phyloP scores from a whole-genome alignment of 225 moss, liverwort and hornwort species.

The Rhytidiadelphus loreus region DNA sequence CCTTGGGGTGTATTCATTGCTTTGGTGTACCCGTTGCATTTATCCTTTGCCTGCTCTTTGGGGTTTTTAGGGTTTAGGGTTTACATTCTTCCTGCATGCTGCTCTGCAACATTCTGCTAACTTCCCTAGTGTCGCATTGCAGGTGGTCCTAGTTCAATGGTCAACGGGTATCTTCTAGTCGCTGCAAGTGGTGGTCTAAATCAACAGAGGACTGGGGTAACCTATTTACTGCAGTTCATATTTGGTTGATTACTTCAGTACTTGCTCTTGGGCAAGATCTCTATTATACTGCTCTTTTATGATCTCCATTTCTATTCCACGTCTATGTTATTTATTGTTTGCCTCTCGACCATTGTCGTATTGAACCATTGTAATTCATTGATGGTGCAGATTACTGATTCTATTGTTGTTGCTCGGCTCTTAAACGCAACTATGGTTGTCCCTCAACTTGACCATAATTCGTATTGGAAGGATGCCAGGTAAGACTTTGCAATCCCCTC shows the following conservation, averaged over 20 bases:
- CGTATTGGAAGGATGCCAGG: conserved; percentile 93
- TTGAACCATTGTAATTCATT: not conserved
- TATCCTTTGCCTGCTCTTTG: not conserved
- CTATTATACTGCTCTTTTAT: not conserved
- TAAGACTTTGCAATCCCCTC: not conserved
- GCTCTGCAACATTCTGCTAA: not conserved
- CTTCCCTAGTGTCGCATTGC: not conserved
- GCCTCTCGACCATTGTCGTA: not conserved
- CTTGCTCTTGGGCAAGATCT: not conserved
- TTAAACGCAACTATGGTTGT: conserved; percentile 88
- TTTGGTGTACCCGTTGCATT: not conserved
- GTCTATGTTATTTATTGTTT: not conserved
- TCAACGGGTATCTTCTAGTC: conserved; percentile 75
- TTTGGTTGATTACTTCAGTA: not conserved
- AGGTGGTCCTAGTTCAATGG: conserved; percentile 23
- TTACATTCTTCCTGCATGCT: not conserved
- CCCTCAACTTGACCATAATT: conserved; percentile 83
- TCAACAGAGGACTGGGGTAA: conserved; percentile 98
- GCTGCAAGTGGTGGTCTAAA: conserved; percentile 95
- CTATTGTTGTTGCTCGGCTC: conserved; percentile 88
- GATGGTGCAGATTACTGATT: conserved; percentile 77
- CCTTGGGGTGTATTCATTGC: not conserved
- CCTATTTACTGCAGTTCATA: not conserved
- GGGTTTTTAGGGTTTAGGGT: not conserved
- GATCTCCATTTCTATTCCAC: not conserved